Base-by-base conservation (phyloP, 148 eudicot genomes). In the Oxyria digyna region DNA sequence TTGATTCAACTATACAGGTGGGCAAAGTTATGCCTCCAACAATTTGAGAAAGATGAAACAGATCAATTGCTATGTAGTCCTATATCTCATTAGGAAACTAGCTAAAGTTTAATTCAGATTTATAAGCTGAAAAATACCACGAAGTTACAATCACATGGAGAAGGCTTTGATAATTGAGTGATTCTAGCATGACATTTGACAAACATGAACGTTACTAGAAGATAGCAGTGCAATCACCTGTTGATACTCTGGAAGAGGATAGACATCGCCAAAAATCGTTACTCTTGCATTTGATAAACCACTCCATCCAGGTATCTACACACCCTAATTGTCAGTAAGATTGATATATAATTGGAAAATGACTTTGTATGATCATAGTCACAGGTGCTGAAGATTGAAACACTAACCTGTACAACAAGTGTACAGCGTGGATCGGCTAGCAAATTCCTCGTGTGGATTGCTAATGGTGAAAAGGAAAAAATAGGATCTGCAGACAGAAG, bases 261-360 rank as follows among this genome's bases (percentile, higher is more conserved):
- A 78, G 71, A 95, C 97, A 71, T 95, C 97, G 0, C 99, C 99
- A 50, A 95, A 91, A 54, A 95, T 88, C 42, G 99, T 91, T 32
- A 91, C 99, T 76, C 99, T 85, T 17, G 99, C 99, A 82, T 95
- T 95, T 42, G 99, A 95, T 77, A 95, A 81, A 76, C 99, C 88
- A 83, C 96, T 95, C 99, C 97, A 95, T 76, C 99, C 99, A 75
- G 99, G 99, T 77, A 90, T 84, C 99, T 94, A 80, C 71, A 50
- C 74, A 80, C 59, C 77, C 76, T 69, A 73, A 76, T 50, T 55
- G 75, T 82, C 75, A 83, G 78, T 71, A 71, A 73, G 74, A 73
- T 62, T 59, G 37, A 59, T 23, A 52, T 24, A 72, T 42, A 72
- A 59, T 62, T 72, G 69, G 69, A 76, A 27, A 79, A 67, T 23